Base-by-base conservation (phyloP, 257 asterid species). In the Scutellaria minor region DNA sequence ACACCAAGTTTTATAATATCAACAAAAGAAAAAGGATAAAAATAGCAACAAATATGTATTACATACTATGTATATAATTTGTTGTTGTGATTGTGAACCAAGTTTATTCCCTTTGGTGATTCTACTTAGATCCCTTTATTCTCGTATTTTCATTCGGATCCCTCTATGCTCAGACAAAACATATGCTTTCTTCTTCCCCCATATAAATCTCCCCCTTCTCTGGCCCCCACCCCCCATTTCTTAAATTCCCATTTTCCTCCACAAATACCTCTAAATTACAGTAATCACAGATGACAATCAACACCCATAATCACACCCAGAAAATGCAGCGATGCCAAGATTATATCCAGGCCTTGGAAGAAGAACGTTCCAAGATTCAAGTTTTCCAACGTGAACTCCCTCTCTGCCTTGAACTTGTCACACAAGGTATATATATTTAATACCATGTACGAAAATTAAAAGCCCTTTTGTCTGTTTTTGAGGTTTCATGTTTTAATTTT, bases 301-400 rank as follows among this genome's bases (percentile, higher is more conserved):
- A 80, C 71, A 68, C 73, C 79, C 83, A 77, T 66, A 77, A 72
- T 61, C 78, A 78, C 53, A 46, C 65, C 9, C 87, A 84, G 61
- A 86, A 85, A 81, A 82, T 83, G 90, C 87, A 73, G 76, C 79
- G 80, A 71, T 80, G 89, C 65, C 88, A 81, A 44, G 92, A 83
- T 55, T 86, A 88, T 52, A 66, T 94, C 48, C 81, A 82, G 50
- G 90, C 88, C 57, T 78, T 95, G 9, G 92, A 92, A 66, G 85
- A 84, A 72, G 99, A 95, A 82, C 91, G 88, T 5, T 73, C 72
- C 63, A 95, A 95, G 90, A 89, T 95, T 86, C 93, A 83, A 73
- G 99, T 92, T 52, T 95, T 95, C 82, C 85, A 86, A 71, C 96
- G 99, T 54, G 99, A 95, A 75, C 92, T 95, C 50, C 99, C 99